Percentiles rank a stretch among this genome's conserved stretches.
Evolutionary conservation across 129 eudicot species (phyloP).

Genomic region (Logfia minima): DNA sequence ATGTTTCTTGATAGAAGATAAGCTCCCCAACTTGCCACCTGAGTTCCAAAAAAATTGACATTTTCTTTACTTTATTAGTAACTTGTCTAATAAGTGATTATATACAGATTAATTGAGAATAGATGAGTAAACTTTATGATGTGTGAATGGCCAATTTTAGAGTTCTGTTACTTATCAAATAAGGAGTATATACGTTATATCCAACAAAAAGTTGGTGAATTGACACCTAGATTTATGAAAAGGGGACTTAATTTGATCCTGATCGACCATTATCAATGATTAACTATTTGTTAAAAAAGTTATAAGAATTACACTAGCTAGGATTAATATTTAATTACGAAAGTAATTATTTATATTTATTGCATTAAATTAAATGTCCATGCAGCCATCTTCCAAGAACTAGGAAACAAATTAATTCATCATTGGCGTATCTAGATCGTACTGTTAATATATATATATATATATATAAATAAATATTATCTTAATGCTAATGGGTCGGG

Average conservation of each 20-base stretch:
- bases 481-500: neutral
- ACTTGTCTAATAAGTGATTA: neutral
- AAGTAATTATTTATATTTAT: neutral
- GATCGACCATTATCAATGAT: neutral
- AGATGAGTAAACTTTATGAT: neutral
- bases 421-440: neutral
- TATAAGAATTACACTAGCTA: neutral
- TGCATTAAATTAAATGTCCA: constrained; percentile 6
- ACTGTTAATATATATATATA: neutral
- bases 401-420: neutral
- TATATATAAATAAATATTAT: too few species aligned
- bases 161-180: too few species aligned
- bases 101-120: neutral
- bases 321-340: neutral
- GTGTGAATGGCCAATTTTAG: neutral
- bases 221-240: too few species aligned
- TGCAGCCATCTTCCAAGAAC: constrained; percentile 4
- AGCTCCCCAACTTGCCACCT: constrained; percentile 99
- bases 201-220: too few species aligned
- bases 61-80: neutral
- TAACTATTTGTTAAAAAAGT: neutral
- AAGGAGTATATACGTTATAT: too few species aligned
- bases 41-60: neutral
- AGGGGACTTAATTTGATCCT: neutral
- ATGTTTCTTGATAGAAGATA: constrained; percentile 80